These are phyloP conservation scores for Gracilaria gracilis DNA, from an alignment of 23 red algal genomes.

Conservation along the genomic window DNA sequence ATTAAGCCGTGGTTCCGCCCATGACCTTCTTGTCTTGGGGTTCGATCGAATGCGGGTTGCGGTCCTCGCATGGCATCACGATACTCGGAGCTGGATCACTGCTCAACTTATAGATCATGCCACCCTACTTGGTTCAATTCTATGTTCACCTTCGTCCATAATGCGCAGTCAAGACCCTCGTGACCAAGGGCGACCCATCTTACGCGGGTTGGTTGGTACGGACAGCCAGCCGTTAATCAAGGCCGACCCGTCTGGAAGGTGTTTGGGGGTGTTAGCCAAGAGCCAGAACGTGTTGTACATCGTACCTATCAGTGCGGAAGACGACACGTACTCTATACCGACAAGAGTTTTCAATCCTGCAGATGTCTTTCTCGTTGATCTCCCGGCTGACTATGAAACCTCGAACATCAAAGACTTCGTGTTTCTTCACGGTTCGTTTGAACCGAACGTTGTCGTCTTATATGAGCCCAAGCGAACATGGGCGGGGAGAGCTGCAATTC, in stretches of 20 bases:
- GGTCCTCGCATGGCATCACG: constrained; percentile 61
- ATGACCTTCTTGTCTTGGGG: constrained; percentile 53
- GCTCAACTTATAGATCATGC: constrained; percentile 61
- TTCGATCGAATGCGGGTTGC: constrained; percentile 74
- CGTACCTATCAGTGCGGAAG: constrained; percentile 49
- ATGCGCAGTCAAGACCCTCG: constrained; percentile 47
- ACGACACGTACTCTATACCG: constrained; percentile 21
- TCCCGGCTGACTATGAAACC: constrained; percentile 64
- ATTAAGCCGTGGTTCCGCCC: constrained; percentile 7
- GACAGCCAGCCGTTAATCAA: constrained; percentile 35
- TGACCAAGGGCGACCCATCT: constrained; percentile 29
- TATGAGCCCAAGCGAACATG: constrained; percentile 87
- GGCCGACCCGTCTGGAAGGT: constrained; percentile 52
- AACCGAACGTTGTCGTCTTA: constrained; percentile 79
- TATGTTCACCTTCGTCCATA: constrained; percentile 43
- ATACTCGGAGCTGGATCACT: constrained; percentile 60
- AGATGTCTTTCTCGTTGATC: constrained; percentile 71
- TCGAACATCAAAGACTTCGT: constrained; percentile 71
- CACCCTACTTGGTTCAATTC: constrained; percentile 26
- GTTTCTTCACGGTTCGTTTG: constrained; percentile 74
- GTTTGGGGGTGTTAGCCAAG: constrained; percentile 41
- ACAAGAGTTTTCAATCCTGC: constrained; percentile 6
- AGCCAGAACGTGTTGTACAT: constrained; percentile 34
- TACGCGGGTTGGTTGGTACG: constrained; percentile 24
- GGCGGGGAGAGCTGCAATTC: constrained; percentile 81